Evolutionary conservation across 2,329 filamentous ascomycete genomes (phyloP).

Genomic region (Botrytis porri): DNA sequence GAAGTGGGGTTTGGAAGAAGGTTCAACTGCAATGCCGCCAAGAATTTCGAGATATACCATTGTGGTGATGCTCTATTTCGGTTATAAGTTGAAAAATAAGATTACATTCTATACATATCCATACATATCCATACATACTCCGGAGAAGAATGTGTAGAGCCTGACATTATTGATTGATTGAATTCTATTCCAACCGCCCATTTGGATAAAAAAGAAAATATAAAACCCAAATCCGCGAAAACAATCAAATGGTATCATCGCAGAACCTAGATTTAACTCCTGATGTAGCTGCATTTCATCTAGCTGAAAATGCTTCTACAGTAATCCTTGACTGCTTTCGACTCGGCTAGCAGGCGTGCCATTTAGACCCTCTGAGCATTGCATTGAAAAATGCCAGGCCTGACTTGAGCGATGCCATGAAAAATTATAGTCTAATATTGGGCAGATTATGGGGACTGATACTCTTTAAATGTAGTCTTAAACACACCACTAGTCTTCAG

Average conservation of each 20-base stretch:
- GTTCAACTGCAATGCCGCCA: background rate
- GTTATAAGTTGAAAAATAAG: background rate
- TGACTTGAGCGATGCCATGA: no score
- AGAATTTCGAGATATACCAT: background rate
- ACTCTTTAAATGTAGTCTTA: background rate
- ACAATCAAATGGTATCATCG: background rate
- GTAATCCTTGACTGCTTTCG: background rate
- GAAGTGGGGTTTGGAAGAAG: background rate
- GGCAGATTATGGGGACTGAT: background rate
- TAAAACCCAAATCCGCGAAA: background rate
- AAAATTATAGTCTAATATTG: background rate
- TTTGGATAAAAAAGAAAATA: background rate
- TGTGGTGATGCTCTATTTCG: background rate
- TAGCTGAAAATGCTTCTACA: background rate
- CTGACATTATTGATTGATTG: background rate
- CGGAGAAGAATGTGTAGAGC: background rate
- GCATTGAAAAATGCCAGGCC: background rate
- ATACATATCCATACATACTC: background rate
- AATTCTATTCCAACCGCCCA: background rate
- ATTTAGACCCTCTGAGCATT: no score
- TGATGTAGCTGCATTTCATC: background rate
- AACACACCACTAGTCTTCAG: slow-evolving; percentile 4
- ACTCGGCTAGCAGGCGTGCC: background rate
- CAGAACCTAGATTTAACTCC: background rate
- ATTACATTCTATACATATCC: background rate